A percentile compares a stretch with the other conserved stretches of the same genome.
phyloP scores from a whole-genome alignment of 805 yeast species.

The Candida koratica region DNA sequence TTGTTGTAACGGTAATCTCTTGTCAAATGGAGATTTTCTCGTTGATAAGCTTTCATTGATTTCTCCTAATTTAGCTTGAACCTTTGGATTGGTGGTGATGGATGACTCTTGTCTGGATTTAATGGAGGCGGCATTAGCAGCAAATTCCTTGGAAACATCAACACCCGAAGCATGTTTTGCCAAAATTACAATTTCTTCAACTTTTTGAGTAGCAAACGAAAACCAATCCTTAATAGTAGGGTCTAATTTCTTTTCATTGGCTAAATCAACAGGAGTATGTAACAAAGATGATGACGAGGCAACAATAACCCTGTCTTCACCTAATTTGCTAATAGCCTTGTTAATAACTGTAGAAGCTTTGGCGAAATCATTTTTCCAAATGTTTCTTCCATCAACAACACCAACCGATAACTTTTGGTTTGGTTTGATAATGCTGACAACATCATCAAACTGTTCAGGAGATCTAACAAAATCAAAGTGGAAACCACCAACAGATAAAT shows the following conservation, averaged over 20 bases:
- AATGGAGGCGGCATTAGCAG: conserved; percentile 83
- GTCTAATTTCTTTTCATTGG: conserved; percentile 85
- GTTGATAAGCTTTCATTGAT: conserved; percentile 72
- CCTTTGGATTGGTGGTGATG: conserved; percentile 88
- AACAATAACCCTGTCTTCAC: conserved; percentile 80
- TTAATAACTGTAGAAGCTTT: conserved; percentile 79
- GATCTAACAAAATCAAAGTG: conserved; percentile 96
- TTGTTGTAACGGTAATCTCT: conserved; percentile 85
- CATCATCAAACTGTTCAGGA: conserved; percentile 92
- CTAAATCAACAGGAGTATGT: conserved; percentile 97
- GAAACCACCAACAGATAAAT: conserved; percentile 89
- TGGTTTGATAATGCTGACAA: conserved; percentile 58
- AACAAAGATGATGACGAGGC: conserved; percentile 95
- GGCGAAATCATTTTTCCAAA: conserved; percentile 96
- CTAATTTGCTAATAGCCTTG: conserved; percentile 79
- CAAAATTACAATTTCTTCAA: conserved; percentile 83
- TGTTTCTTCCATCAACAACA: conserved; percentile 98
- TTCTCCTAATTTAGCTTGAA: conserved; percentile 78
- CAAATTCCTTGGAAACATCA: conserved; percentile 71
- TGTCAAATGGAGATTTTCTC: conserved; percentile 83
- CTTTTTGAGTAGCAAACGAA: conserved; percentile 96
- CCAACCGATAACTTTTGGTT: conserved; percentile 89
- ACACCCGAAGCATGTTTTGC: conserved; percentile 84
- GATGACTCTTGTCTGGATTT: conserved; percentile 81
- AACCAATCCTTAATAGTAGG: conserved; percentile 95